Conservation (phyloP, 2,329 filamentous ascomycete genomes). For the Neofusicoccum umdonicola region DNA sequence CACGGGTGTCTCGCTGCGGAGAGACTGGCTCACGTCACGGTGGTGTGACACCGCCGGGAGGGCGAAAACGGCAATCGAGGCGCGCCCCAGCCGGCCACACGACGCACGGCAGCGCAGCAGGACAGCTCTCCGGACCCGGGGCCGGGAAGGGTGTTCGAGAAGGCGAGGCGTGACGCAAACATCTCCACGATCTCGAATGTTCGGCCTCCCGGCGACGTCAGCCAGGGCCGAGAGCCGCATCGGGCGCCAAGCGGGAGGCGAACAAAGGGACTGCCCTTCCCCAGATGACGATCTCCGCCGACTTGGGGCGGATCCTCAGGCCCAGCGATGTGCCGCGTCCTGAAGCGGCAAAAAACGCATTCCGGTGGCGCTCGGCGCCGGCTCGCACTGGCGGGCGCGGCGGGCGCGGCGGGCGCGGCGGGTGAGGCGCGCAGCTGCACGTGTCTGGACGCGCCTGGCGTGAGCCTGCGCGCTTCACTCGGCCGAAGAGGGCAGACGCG, state of each 20-base stretch:
- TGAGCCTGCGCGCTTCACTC: not conserved
- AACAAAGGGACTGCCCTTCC: constrained; percentile 13
- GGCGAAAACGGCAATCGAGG: constrained; percentile 5
- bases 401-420: not conserved
- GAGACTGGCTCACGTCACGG: constrained; percentile 14
- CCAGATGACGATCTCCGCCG: constrained; percentile 13
- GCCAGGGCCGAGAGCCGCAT: constrained; percentile 12
- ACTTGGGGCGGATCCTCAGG: constrained; percentile 2
- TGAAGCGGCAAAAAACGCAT: not conserved
- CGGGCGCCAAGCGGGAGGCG: constrained; percentile 10
- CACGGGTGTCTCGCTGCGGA: constrained; percentile 3
- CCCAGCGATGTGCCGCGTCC: constrained; percentile 6
- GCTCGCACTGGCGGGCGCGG: not conserved
- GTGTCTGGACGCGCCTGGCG: constrained; percentile 9
- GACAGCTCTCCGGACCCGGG: not conserved
- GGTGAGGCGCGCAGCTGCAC: not conserved
- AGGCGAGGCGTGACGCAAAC: not conserved
- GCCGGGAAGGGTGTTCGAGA: not conserved
- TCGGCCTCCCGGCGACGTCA: constrained; percentile 7
- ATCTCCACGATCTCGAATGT: constrained; percentile 2
- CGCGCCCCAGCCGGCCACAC: not conserved
- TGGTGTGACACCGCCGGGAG: constrained; percentile 9
- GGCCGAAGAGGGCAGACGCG: not conserved
- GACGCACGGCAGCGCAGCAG: not conserved
- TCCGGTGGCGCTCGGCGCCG: not conserved